phyloP scores from a whole-genome alignment of 345 rosid genomes.

The Lumnitzera racemosa region DNA sequence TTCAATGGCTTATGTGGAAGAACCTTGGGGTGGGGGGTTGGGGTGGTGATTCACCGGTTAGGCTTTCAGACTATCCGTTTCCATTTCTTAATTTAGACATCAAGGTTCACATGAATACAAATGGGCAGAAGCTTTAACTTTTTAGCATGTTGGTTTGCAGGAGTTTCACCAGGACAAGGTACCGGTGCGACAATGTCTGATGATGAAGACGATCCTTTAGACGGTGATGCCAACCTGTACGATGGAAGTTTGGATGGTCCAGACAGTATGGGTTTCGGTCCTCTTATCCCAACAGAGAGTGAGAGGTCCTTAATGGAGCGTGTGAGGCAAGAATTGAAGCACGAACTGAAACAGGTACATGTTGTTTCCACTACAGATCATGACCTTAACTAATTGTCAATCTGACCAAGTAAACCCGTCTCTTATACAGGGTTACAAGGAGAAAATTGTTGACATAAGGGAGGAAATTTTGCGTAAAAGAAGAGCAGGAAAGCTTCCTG shows the following conservation, averaged over 20 bases:
- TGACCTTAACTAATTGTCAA: no score
- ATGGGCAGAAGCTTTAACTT: no score
- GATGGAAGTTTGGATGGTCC: slow-evolving; percentile 67
- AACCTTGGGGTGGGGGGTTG: no score
- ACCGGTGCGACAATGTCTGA: slow-evolving; percentile 98
- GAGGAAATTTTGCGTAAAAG: slow-evolving; percentile 97
- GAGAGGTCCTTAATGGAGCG: slow-evolving; percentile 98
- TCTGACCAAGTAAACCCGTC: background rate
- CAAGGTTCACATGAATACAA: no score
- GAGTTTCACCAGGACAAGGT: slow-evolving; percentile 95
- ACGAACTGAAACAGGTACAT: slow-evolving; percentile 82
- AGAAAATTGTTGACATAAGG: slow-evolving; percentile 84
- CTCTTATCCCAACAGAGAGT: slow-evolving; percentile 84
- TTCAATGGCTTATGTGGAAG: no score
- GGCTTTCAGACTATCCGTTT: no score
- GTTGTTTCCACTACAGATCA: no score
- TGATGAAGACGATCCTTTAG: slow-evolving; percentile 90
- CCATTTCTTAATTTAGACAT: no score
- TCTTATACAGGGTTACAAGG: slow-evolving; percentile 75
- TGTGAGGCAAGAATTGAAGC: slow-evolving; percentile 92
- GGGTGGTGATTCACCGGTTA: no score
- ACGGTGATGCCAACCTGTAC: slow-evolving; percentile 71
- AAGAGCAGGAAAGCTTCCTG: slow-evolving; percentile 97
- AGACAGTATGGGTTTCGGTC: slow-evolving; percentile 85
- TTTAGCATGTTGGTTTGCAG: slow-evolving; percentile 27